Evolutionary conservation across 345 rosid genomes (phyloP), one percentile per base, ranked within the genome.

Genomic region (Euphorbia tirucalli): DNA sequence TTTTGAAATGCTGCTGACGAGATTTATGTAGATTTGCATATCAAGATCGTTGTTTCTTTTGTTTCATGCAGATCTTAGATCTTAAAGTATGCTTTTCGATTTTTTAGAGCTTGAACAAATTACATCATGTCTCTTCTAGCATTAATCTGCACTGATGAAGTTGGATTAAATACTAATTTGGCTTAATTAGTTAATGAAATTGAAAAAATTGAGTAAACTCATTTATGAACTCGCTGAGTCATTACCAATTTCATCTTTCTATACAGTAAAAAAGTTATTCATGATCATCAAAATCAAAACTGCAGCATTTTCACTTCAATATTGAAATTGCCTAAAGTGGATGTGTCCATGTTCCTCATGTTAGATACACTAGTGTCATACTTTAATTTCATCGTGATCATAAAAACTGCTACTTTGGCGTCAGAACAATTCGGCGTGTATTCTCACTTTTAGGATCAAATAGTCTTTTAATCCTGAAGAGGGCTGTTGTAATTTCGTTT

Each of bases 61-160:
- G 3, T 56, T 56, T 10, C 9, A 24, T 24, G 41, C 41, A 61
- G 65, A 61, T 61, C 65, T 61, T 32, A 61, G 65, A 61, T 61
- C 63, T 59, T 28, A 16, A 28, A 28, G 39, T 24, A 13, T 25
- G 10, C 18, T 57, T 25, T 24, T 57, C 31, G 35, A 24, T n/a
- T n/a, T 8, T 57, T 41, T 41, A 6, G 11, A 6, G 8, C 44
- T 41, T 10, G 11, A 41, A 41, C 5, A 46, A 46, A 46, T 46
- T 15, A 13, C 2, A 46, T 15, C 19, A 13, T 46, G 52, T 46
- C 11, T 58, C 9, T 60, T 60, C 32, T 28, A 16, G 4, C 10
- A 15, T 31, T 61, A 61, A 46, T 46, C 16, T 46, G 52, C 52
- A 46, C 11, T 46, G 16, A 13, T 1, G 19, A 46, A 46, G 52